Percentiles rank a stretch among this genome's conserved stretches.
Evolutionary conservation across 2,329 filamentous ascomycete genomes (phyloP).

Genomic region (Corinectria fuckeliana): DNA sequence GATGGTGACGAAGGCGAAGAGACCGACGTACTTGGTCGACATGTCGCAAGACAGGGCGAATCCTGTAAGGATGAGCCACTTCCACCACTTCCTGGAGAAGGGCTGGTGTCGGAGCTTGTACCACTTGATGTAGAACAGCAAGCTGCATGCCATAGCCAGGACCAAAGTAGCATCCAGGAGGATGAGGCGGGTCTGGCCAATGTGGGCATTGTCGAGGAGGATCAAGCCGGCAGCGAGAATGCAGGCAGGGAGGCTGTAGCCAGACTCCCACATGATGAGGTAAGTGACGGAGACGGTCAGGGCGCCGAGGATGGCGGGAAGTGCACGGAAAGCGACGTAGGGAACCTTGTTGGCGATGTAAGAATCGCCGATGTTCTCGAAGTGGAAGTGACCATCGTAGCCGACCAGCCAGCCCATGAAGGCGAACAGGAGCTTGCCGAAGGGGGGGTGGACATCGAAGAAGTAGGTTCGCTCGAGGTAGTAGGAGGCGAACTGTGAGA

Average conservation of each 20-base stretch:
- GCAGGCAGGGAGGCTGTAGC: slow-evolving; percentile 93
- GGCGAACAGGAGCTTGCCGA: slow-evolving; percentile 97
- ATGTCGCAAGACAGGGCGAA: slow-evolving; percentile 97
- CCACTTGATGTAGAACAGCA: slow-evolving; percentile 95
- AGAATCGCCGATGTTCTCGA: slow-evolving; percentile 98
- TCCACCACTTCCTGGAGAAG: slow-evolving; percentile 98
- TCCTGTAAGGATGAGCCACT: slow-evolving; percentile 95
- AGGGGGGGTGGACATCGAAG: slow-evolving; percentile 98
- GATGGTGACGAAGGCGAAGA: slow-evolving; percentile 97
- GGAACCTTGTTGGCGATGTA: slow-evolving; percentile 97
- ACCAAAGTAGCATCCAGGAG: slow-evolving; percentile 93
- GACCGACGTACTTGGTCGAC: slow-evolving; percentile 96
- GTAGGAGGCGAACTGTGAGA: slow-evolving; percentile 69
- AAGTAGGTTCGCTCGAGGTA: slow-evolving; percentile 98
- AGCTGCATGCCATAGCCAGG: slow-evolving; percentile 93
- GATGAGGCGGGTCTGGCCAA: slow-evolving; percentile 94
- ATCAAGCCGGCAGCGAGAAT: slow-evolving; percentile 84
- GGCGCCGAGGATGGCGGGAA: slow-evolving; percentile 90
- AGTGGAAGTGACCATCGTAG: slow-evolving; percentile 96
- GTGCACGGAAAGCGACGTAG: slow-evolving; percentile 92
- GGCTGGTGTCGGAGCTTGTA: slow-evolving; percentile 92
- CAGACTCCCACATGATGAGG: slow-evolving; percentile 99
- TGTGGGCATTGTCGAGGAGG: slow-evolving; percentile 96
- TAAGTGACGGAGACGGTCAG: slow-evolving; percentile 94
- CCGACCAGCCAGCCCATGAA: slow-evolving; percentile 97